Conservation (phyloP, 495 filamentous ascomycete genomes). For the Penicillium chermesinum region DNA sequence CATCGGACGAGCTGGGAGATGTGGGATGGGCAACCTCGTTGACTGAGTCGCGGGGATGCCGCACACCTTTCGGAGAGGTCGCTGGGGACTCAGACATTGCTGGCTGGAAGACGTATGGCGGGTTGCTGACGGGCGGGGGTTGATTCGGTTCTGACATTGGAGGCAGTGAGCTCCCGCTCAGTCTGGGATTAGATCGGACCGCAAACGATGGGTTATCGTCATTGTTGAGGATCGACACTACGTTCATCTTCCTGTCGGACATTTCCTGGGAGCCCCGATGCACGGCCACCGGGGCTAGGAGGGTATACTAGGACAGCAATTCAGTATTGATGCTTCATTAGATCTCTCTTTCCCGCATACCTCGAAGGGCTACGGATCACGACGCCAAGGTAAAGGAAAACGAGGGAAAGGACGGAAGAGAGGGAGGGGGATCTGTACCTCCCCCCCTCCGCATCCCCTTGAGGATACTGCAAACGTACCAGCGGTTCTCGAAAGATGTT, state of each 20-base stretch:
- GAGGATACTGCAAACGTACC: constrained; percentile 27
- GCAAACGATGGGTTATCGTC: constrained; percentile 47
- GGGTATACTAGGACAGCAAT: constrained; percentile 15
- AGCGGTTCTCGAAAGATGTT: constrained; percentile 36
- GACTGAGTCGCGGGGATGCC: constrained; percentile 27
- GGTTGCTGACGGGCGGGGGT: constrained; percentile 16
- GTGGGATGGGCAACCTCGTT: constrained; percentile 27
- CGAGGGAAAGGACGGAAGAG: constrained; percentile 7
- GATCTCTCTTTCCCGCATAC: constrained; percentile 8
- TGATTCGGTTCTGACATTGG: constrained; percentile 23
- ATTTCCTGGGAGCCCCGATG: constrained; percentile 23
- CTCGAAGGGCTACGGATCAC: constrained; percentile 14
- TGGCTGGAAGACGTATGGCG: constrained; percentile 19
- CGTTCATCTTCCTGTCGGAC: constrained; percentile 29
- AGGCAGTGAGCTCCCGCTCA: constrained; percentile 27
- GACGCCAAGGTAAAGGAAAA: constrained; percentile 6
- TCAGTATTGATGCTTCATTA: not conserved
- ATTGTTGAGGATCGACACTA: constrained; percentile 48
- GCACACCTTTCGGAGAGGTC: constrained; percentile 20
- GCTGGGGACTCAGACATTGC: constrained; percentile 27
- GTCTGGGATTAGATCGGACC: constrained; percentile 38
- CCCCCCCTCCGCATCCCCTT: constrained; percentile 1
- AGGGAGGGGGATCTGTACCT: constrained; percentile 4
- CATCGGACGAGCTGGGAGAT: constrained; percentile 36
- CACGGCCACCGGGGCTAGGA: constrained; percentile 17